Percentiles rank a stretch among this genome's conserved stretches.
Conservation (phyloP, 768 basidiomycete genomes). For the Kwoniella sp. region DNA sequence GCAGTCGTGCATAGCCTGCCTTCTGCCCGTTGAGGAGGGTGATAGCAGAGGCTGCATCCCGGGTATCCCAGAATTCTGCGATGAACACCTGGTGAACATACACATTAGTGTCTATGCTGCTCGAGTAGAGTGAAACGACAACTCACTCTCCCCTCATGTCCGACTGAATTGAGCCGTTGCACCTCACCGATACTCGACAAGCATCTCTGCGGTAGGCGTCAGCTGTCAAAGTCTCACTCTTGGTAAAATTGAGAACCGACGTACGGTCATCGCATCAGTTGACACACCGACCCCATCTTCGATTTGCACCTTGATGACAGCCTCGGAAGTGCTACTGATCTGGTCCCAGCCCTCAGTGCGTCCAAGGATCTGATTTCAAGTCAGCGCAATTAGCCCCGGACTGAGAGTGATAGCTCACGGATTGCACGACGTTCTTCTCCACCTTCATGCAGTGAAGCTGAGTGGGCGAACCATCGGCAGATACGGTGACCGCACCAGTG, state of each 20-base stretch:
- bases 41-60: constrained; percentile 35
- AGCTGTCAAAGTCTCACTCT: neutral
- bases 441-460: constrained; percentile 39
- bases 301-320: constrained; percentile 31
- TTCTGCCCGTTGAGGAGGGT: constrained; percentile 22
- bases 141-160: constrained; percentile 32
- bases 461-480: constrained; percentile 4
- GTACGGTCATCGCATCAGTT: constrained; percentile 26
- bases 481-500: constrained; percentile 16
- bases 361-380: constrained; percentile 12
- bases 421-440: constrained; percentile 28
- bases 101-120: neutral
- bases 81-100: constrained; percentile 26
- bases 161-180: constrained; percentile 26
- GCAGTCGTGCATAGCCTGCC: constrained; percentile 13
- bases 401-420: constrained; percentile 22
- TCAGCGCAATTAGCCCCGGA: neutral
- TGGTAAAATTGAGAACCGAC: neutral
- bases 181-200: constrained; percentile 29
- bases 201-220: neutral
- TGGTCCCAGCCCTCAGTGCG: constrained; percentile 12
- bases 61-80: constrained; percentile 45
- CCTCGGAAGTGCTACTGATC: constrained; percentile 31
- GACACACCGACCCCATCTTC: constrained; percentile 17
- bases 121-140: neutral